Evolutionary conservation across 306 rosid genomes (phyloP).

Genomic region (Vicia sativa): DNA sequence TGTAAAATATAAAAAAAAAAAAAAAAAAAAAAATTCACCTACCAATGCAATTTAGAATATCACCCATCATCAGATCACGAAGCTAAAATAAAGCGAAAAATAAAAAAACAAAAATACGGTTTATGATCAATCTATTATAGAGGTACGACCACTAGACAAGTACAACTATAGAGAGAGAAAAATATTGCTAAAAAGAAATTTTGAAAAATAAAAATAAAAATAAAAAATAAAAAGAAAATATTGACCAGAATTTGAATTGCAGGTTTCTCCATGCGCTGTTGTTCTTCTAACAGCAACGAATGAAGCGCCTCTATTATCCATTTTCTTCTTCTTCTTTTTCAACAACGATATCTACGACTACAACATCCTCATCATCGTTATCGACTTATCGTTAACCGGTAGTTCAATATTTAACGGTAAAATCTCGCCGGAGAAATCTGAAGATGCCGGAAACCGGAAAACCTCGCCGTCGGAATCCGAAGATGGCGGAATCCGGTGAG

Average conservation of each 20-base stretch:
- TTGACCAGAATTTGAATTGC: constrained; percentile 80
- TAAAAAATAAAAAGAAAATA: background rate
- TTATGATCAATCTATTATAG: background rate
- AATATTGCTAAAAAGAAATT: background rate
- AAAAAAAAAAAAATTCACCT: too few relatives aligned
- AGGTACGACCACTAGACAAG: background rate
- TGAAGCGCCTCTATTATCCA: constrained; percentile 92
- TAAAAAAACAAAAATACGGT: background rate
- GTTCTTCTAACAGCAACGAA: constrained; percentile 92
- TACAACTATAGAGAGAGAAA: constrained; percentile 14
- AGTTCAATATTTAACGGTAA: background rate
- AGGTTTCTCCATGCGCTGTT: constrained; percentile 82
- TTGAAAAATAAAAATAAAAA: background rate
- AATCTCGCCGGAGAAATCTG: background rate
- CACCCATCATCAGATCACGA: constrained; percentile 63
- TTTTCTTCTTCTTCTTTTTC: constrained; percentile 42
- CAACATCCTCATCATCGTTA: constrained; percentile 9
- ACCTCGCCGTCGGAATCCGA: too few relatives aligned
- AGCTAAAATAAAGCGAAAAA: constrained; percentile 33
- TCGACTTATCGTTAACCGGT: background rate
- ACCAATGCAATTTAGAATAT: constrained; percentile 67
- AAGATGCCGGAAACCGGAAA: background rate
- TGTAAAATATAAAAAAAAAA: background rate
- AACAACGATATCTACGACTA: background rate
- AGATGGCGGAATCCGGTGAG: too few relatives aligned